Evolutionary conservation across 768 basidiomycete genomes (phyloP).

Genomic region (Cystobasidium tubakii): DNA sequence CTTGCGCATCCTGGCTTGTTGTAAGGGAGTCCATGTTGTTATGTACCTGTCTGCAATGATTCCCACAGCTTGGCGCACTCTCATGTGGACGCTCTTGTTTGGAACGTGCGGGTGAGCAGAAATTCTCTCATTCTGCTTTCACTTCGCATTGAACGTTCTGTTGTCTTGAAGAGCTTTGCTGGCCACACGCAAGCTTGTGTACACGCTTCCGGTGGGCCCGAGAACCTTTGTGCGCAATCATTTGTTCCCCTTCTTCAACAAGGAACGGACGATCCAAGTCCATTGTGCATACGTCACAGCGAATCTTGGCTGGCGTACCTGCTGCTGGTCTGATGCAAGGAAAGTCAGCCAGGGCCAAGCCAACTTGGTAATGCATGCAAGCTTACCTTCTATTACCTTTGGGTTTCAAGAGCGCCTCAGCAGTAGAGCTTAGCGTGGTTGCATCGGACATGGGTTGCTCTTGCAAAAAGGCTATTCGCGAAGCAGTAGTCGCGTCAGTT

Average conservation of each 20-base stretch:
- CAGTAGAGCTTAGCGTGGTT: background rate
- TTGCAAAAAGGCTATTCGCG: background rate
- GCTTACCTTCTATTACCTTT: background rate
- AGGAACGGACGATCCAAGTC: constrained; percentile 29
- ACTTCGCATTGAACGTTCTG: too few relatives aligned
- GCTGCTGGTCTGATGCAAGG: background rate
- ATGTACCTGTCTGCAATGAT: background rate
- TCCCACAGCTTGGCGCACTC: too few relatives aligned
- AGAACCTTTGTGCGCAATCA: too few relatives aligned
- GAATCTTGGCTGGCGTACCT: background rate
- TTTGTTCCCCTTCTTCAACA: background rate
- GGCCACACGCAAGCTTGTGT: too few relatives aligned
- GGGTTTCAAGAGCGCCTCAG: background rate
- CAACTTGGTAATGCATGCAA: background rate
- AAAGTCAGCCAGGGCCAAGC: background rate
- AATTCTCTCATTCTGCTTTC: background rate
- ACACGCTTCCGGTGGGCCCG: too few relatives aligned
- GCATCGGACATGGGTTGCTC: constrained; percentile 11
- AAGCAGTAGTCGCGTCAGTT: background rate
- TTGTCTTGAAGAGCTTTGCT: too few relatives aligned
- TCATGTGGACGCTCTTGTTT: background rate
- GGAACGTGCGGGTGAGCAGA: background rate
- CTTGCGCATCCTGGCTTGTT: background rate
- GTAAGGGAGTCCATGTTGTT: background rate
- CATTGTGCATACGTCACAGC: constrained; percentile 21